phyloP scores from a whole-genome alignment of 139 green algal species.

The Pseudopediastrum boryanum region DNA sequence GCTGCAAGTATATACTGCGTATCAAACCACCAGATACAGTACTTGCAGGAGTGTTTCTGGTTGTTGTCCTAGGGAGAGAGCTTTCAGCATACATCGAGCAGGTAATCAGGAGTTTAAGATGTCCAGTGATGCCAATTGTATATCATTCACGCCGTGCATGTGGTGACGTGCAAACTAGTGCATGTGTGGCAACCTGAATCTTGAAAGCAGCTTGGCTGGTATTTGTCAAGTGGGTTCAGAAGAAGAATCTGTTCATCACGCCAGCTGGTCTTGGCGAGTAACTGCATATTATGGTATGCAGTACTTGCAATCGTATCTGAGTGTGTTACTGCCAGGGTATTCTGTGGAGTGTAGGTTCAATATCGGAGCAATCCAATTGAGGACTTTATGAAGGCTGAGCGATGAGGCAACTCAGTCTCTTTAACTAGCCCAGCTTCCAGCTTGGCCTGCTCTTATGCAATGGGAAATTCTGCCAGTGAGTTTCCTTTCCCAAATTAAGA shows the following conservation, averaged over 20 bases:
- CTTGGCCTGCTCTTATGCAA: neutral
- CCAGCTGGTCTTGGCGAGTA: too few relatives aligned
- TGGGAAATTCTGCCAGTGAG: neutral
- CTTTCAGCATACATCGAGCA: neutral
- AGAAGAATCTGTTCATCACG: too few relatives aligned
- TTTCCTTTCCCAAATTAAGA: neutral
- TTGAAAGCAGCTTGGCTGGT: too few relatives aligned
- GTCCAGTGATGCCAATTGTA: neutral
- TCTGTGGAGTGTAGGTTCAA: too few relatives aligned
- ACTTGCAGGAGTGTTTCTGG: neutral
- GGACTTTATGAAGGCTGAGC: too few relatives aligned
- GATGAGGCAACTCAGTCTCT: neutral
- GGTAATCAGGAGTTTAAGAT: neutral
- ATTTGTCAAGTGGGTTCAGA: too few relatives aligned
- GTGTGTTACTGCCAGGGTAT: too few relatives aligned
- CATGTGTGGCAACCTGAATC: too few relatives aligned
- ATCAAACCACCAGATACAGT: neutral
- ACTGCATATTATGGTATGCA: too few relatives aligned
- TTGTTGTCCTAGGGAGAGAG: neutral
- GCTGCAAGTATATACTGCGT: neutral
- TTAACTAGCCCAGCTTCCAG: neutral
- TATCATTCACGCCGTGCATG: neutral
- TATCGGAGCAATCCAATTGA: too few relatives aligned
- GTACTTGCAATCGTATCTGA: too few relatives aligned
- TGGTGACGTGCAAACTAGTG: neutral